Percentiles rank a stretch among this genome's conserved stretches.
Evolutionary conservation across 1,139 yeast species (phyloP).

Genomic region (Hyphopichia burtonii): DNA sequence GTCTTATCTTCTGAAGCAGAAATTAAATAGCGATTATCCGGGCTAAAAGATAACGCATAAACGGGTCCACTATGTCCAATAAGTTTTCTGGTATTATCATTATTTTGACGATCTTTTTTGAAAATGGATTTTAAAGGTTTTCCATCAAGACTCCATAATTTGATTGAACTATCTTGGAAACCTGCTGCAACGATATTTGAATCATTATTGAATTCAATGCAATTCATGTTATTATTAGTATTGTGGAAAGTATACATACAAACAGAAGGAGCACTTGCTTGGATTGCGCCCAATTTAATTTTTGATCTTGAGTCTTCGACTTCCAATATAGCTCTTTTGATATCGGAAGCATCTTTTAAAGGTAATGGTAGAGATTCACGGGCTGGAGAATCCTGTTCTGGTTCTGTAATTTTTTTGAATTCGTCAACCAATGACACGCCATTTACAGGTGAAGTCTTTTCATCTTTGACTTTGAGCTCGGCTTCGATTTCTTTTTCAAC

Average conservation of each 20-base stretch:
- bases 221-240: constrained; percentile 83
- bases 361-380: constrained; percentile 83
- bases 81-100: constrained; percentile 56
- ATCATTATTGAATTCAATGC: constrained; percentile 83
- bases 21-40: constrained; percentile 79
- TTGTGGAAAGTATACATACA: constrained; percentile 99
- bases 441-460: constrained; percentile 36
- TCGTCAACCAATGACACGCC: constrained; percentile 48
- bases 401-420: constrained; percentile 47
- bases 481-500: constrained; percentile 81
- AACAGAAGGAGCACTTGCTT: constrained; percentile 87
- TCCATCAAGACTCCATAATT: constrained; percentile 92
- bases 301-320: constrained; percentile 82
- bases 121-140: constrained; percentile 69
- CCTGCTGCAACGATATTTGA: constrained; percentile 90
- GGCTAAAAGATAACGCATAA: constrained; percentile 85
- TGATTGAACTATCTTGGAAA: constrained; percentile 86
- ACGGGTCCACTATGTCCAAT: constrained; percentile 96
- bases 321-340: constrained; percentile 71
- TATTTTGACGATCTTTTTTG: constrained; percentile 57
- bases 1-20: constrained; percentile 92
- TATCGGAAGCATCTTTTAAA: constrained; percentile 72
- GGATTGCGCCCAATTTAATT: constrained; percentile 59
- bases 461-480: constrained; percentile 78
- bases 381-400: constrained; percentile 67